These are phyloP conservation scores for Lachnellula willkommii DNA, from an alignment of 2,329 filamentous ascomycete genomes.

Conservation along the genomic window DNA sequence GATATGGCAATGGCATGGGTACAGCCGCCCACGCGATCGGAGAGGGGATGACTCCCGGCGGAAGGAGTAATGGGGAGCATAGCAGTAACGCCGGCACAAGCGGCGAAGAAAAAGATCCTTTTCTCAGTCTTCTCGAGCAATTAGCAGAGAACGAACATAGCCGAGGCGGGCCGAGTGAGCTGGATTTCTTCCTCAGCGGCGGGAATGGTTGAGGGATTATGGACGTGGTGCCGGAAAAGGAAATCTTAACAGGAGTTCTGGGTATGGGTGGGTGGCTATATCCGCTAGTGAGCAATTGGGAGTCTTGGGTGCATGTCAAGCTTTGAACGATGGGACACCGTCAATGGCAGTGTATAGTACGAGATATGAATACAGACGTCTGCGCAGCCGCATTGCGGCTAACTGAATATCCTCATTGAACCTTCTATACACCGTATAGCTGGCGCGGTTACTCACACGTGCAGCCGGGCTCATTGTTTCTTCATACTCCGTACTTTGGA, in stretches of 20 bases:
- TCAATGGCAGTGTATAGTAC: too few relatives aligned
- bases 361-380: neutral
- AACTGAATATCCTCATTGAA: neutral
- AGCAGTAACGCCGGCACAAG: conserved; percentile 44
- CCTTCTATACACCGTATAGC: neutral
- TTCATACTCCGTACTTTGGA: too few relatives aligned
- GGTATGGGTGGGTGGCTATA: neutral
- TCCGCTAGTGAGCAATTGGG: neutral
- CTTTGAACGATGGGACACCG: neutral
- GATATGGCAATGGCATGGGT: conserved; percentile 45
- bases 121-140: conserved; percentile 73
- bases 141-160: conserved; percentile 74
- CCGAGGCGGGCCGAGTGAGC: conserved; percentile 62
- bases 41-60: conserved; percentile 36
- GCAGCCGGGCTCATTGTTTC: too few relatives aligned
- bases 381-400: neutral
- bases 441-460: too few relatives aligned
- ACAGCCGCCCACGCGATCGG: conserved; percentile 29
- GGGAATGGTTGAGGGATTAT: conserved; percentile 3
- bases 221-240: neutral
- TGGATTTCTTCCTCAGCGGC: conserved; percentile 66
- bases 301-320: neutral
- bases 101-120: conserved; percentile 71
- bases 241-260: neutral
- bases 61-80: conserved; percentile 46